Base-by-base conservation (phyloP, 169 alveolate species). In the Nephromyces sp. region DNA sequence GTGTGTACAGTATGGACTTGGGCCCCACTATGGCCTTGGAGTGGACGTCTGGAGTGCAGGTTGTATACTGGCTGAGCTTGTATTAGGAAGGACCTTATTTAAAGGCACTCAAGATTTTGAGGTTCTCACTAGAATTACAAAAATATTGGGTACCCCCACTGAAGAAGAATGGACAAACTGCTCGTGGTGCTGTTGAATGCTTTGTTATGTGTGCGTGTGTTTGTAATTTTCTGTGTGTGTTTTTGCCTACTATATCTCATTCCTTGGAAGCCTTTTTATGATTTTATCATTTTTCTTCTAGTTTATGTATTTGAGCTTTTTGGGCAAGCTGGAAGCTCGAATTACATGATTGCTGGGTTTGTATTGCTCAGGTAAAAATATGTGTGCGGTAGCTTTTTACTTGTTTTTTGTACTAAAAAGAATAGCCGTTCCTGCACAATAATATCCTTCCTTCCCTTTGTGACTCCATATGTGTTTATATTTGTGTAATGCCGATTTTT, bases 11-110 rank as follows among this genome's bases (percentile, higher is more conserved):
- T 27, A 3, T 15, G 30, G 68, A 29, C 52, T 83, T 81, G 61
- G 77, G 0, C 75, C 77, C 66, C 76, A 75, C 77, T 89, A 89
- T 66, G 93, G 93, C 2, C 66, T 89, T 27, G 89, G 89, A 32
- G 92, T 85, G 25, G 94, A 89, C 74, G 82, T 82, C 5, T 89
- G 94, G 94, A 83, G 92, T 22, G 92, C 92, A n/a, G 94, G 92
- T 15, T 89, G 94, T 65, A 89, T 89, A 34, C 84, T 89, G 63
- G 92, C 93, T 25, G 94, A 89, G 74, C 81, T 92, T 86, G 84
- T 86, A 66, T 75, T 88, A 1, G 94, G 94, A 1, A 84, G 69
- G 52, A 94, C 96, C 15, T 72, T 92, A 22, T 92, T 92, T 80
- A 88, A 86, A 66, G 96, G 96, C 28, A 87, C 89, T 53, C 90